Evolutionary conservation across 176 grass and related monocot species (phyloP).

Genomic region (Triticum monococcum): DNA sequence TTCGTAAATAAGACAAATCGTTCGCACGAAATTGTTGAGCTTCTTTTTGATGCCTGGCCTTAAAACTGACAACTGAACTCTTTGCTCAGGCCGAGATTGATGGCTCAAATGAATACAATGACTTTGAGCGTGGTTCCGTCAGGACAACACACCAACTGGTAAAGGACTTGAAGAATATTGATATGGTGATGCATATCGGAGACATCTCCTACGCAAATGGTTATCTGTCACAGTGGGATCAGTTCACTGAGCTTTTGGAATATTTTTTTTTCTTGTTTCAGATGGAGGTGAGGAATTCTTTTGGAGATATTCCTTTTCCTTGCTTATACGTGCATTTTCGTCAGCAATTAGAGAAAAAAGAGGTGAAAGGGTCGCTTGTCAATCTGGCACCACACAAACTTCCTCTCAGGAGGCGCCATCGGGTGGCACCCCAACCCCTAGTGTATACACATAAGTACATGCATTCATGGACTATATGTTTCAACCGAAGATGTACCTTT

Average conservation of each 20-base stretch:
- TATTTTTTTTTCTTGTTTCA: too few relatives aligned
- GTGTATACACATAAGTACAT: too few relatives aligned
- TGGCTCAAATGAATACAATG: slow-evolving; percentile 79
- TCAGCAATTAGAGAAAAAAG: too few relatives aligned
- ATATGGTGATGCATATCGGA: slow-evolving; percentile 82
- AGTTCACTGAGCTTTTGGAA: slow-evolving; percentile 48
- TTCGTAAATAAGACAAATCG: neutral
- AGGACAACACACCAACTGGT: slow-evolving; percentile 82
- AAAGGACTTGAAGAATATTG: slow-evolving; percentile 83
- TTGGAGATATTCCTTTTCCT: too few relatives aligned
- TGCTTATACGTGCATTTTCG: too few relatives aligned
- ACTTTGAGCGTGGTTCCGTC: slow-evolving; percentile 73
- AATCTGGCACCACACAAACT: too few relatives aligned
- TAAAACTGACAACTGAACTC: slow-evolving; percentile 1
- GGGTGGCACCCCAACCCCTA: too few relatives aligned
- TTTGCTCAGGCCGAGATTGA: slow-evolving; percentile 71
- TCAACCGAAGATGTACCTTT: too few relatives aligned
- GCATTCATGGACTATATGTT: too few relatives aligned
- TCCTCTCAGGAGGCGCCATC: too few relatives aligned
- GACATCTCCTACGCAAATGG: slow-evolving; percentile 82
- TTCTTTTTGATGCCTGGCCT: slow-evolving; percentile 21
- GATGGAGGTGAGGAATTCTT: too few relatives aligned
- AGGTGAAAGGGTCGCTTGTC: too few relatives aligned
- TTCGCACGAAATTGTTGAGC: neutral
- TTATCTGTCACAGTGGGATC: slow-evolving; percentile 96